These are phyloP conservation scores for Rubia balearica DNA, from an alignment of 305 asterid genomes.

Conservation along the genomic window DNA sequence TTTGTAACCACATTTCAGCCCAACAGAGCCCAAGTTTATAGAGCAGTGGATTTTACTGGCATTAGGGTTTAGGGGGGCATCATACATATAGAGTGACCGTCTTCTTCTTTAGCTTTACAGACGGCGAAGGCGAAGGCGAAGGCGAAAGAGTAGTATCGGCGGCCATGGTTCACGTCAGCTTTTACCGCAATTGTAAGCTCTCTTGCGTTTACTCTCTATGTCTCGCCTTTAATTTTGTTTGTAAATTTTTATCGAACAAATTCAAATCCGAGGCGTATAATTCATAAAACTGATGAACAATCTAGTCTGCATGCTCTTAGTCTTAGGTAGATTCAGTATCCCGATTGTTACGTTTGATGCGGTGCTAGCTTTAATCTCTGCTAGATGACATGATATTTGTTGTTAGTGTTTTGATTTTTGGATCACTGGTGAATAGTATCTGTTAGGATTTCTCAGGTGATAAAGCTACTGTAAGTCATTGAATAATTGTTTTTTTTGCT, in stretches of 20 bases:
- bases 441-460: neutral
- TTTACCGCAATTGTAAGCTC: neutral
- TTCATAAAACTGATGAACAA: neutral
- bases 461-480: neutral
- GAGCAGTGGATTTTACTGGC: neutral
- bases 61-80: neutral
- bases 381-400: too few relatives aligned
- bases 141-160: neutral
- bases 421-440: neutral
- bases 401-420: neutral
- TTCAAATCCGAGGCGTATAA: neutral
- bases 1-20: neutral
- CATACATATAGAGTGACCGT: neutral
- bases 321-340: neutral
- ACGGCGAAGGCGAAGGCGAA: neutral
- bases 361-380: too few relatives aligned
- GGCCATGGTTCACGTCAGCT: neutral
- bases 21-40: neutral
- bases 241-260: neutral
- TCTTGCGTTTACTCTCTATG: neutral
- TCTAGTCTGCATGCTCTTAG: neutral
- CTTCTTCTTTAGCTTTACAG: neutral
- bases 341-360: too few relatives aligned
- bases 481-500: too few relatives aligned
- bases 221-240: neutral